A percentile compares a stretch with the other conserved stretches of the same genome.
Evolutionary conservation across 2,329 filamentous ascomycete genomes (phyloP).

Genomic region (Fusarium dimerum): DNA sequence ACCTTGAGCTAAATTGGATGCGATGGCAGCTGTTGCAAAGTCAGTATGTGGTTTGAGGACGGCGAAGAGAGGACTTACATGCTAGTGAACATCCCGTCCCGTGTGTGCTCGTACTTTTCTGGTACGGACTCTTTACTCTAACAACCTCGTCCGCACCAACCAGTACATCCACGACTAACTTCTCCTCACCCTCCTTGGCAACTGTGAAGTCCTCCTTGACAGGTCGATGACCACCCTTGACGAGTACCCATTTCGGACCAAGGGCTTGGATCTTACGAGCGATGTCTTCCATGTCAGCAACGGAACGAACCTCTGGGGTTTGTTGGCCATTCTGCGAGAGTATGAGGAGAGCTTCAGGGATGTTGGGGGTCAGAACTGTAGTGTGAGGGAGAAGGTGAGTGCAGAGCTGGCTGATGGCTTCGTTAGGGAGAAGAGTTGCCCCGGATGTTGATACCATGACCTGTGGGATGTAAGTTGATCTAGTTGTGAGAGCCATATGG

Average conservation of each 20-base stretch:
- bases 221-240: conserved; percentile 91
- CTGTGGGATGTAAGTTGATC: conserved; percentile 43
- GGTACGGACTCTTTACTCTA: conserved; percentile 69
- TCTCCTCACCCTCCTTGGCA: conserved; percentile 60
- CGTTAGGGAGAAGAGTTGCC: conserved; percentile 63
- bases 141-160: conserved; percentile 60
- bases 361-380: conserved; percentile 74
- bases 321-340: conserved; percentile 53
- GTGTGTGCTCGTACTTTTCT: conserved; percentile 79
- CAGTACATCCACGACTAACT: conserved; percentile 76
- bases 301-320: conserved; percentile 46
- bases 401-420: conserved; percentile 63
- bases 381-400: conserved; percentile 63
- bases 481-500: background rate
- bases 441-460: conserved; percentile 93
- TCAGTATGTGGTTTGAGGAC: background rate
- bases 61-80: conserved; percentile 53
- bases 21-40: conserved; percentile 61
- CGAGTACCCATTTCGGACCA: conserved; percentile 76
- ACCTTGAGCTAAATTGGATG: conserved; percentile 68
- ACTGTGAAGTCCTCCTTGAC: conserved; percentile 64
- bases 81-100: conserved; percentile 94
- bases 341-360: conserved; percentile 71
- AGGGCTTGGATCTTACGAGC: conserved; percentile 66
- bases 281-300: conserved; percentile 68